phyloP scores from a whole-genome alignment of 352 stramenopile genomes.

The Pythium oligandrum region DNA sequence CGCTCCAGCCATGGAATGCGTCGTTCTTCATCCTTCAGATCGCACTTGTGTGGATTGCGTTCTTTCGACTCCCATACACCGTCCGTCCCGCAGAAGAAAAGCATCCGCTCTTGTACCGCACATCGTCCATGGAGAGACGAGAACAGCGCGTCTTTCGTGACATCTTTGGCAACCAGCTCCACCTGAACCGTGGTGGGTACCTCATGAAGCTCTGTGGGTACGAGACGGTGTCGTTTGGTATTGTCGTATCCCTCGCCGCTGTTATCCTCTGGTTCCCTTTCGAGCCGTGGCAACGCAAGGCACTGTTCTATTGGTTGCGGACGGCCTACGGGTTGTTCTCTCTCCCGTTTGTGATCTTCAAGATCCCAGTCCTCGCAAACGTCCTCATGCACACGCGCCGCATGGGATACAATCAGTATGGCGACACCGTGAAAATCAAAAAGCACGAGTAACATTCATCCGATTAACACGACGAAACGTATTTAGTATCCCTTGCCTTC shows the following conservation, averaged over 20 bases:
- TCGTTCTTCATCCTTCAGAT: slow-evolving; percentile 86
- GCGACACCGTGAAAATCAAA: slow-evolving; percentile 62
- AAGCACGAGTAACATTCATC: slow-evolving; percentile 29
- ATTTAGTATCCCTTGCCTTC: slow-evolving; percentile 45
- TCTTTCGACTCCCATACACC: slow-evolving; percentile 82
- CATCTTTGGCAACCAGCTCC: slow-evolving; percentile 77
- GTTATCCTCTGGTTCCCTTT: slow-evolving; percentile 67
- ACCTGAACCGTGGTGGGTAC: slow-evolving; percentile 77
- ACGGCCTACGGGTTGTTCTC: slow-evolving; percentile 82
- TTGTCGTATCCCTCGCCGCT: slow-evolving; percentile 60
- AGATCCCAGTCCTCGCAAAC: slow-evolving; percentile 78
- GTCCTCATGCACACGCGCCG: slow-evolving; percentile 78
- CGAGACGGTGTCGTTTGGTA: slow-evolving; percentile 73
- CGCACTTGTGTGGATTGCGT: slow-evolving; percentile 76
- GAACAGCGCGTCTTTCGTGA: slow-evolving; percentile 56
- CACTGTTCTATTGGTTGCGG: slow-evolving; percentile 85
- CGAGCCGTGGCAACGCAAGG: slow-evolving; percentile 71
- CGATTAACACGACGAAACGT: slow-evolving; percentile 7
- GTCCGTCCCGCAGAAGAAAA: slow-evolving; percentile 52
- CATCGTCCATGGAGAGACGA: slow-evolving; percentile 36
- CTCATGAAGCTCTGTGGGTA: slow-evolving; percentile 86
- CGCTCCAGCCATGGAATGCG: slow-evolving; percentile 58
- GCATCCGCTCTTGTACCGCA: slow-evolving; percentile 45
- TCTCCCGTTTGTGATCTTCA: slow-evolving; percentile 86
- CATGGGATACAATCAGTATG: slow-evolving; percentile 82